Evolutionary conservation across 306 rosid genomes (phyloP), one percentile per base, ranked within the genome.

Genomic region (Psophocarpus tetragonolobus): DNA sequence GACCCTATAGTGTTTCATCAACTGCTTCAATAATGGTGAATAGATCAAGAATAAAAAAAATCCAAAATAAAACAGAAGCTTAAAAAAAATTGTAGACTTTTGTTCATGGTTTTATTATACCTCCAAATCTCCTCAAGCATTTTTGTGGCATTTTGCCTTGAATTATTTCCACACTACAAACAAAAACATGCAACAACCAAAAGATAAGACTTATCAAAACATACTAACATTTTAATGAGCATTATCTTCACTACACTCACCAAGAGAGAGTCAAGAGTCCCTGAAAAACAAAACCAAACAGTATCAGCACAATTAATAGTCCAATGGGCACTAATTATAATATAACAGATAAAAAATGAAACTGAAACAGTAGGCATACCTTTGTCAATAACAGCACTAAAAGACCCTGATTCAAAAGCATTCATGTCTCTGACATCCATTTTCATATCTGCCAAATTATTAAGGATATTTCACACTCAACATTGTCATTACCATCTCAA

Each of bases 91-190:
- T 74, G 11, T 56, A 75, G 61, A 56, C 26, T 60, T 35, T 77
- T 36, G 77, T 73, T 75, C 75, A 77, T 62, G 77, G 90, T 74
- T 88, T 68, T 41, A 29, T 72, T 85, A 41, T 87, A 93, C 98
- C 98, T 93, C 97, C 93, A 91, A 77, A 89, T 79, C 82, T 93
- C 98, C 76, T 79, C 76, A n/a, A 93, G 97, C 98, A 93, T 93
- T 86, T 58, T 81, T 10, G 85, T 65, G 66, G 98, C 93, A 84
- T 91, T 80, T 73, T 86, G 84, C 51, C 77, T 85, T 1, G 97
- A 93, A 85, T 88, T 82, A 78, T 54, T 81, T 77, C 98, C 98
- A 68, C 98, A 93, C 98, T 93, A 67, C 44, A 80, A 79, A 75
- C 41, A 81, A 86, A 75, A 80, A 58, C 30, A 82, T 12, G 45